A percentile compares a stretch with the other conserved stretches of the same genome.
Conservation (phyloP, 495 filamentous ascomycete genomes). For the Trichoderma asperelloides region DNA sequence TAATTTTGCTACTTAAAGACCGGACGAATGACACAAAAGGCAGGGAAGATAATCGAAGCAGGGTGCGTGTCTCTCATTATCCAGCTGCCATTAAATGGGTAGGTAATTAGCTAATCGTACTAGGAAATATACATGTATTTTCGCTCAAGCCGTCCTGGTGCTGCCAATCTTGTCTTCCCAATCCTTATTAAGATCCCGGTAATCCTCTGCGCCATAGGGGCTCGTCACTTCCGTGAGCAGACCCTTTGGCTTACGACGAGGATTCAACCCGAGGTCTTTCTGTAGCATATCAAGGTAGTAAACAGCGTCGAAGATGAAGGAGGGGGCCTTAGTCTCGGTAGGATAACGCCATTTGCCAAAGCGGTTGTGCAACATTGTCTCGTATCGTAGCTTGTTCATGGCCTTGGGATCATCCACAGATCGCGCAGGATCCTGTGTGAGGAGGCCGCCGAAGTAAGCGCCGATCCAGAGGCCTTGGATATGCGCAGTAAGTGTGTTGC, state of each 20-base stretch:
- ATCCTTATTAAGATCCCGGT: constrained; percentile 42
- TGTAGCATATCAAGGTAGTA: constrained; percentile 72
- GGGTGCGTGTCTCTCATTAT: background rate
- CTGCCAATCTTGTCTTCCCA: constrained; percentile 12
- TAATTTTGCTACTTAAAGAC: too few relatives aligned
- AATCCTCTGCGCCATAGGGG: constrained; percentile 53
- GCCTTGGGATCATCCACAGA: constrained; percentile 18
- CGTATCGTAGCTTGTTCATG: constrained; percentile 30
- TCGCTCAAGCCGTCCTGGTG: background rate
- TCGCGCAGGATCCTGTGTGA: background rate
- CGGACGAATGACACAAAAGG: too few relatives aligned
- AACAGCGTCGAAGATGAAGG: constrained; percentile 67
- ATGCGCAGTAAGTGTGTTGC: constrained; percentile 42
- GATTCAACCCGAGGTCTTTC: constrained; percentile 50
- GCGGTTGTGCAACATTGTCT: constrained; percentile 55
- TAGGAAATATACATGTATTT: background rate
- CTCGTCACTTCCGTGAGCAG: constrained; percentile 43
- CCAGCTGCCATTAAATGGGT: background rate
- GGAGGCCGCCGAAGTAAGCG: constrained; percentile 40
- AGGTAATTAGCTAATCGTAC: background rate
- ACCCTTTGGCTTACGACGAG: constrained; percentile 30
- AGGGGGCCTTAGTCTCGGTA: constrained; percentile 56
- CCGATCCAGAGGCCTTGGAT: constrained; percentile 64
- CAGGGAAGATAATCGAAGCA: too few relatives aligned
- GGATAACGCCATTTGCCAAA: constrained; percentile 65